A percentile compares a stretch with the other conserved stretches of the same genome.
phyloP scores from a whole-genome alignment of 768 basidiomycete genomes.

The Pilatotrama ljubarskyi region DNA sequence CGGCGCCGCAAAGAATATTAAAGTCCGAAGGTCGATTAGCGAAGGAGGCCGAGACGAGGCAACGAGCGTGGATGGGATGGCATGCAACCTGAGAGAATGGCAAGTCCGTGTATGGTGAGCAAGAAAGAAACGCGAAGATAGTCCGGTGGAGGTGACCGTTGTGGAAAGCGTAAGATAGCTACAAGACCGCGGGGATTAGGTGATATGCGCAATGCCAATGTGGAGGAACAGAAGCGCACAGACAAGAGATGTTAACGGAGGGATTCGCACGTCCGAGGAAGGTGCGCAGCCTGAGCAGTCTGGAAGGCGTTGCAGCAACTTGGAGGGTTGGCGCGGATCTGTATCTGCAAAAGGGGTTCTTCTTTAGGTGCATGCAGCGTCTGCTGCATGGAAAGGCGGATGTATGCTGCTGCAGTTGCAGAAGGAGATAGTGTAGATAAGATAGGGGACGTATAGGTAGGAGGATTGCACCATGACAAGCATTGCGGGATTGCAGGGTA shows the following conservation, averaged over 20 bases:
- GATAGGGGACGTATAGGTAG: not conserved
- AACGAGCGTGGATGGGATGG: not conserved
- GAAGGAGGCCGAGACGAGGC: not conserved
- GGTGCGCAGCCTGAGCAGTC: not conserved
- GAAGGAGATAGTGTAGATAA: slow-evolving; percentile 6
- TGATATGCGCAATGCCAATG: too few species aligned
- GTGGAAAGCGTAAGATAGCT: too few species aligned
- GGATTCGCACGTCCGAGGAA: not conserved
- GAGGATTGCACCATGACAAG: slow-evolving; percentile 17
- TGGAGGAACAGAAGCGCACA: not conserved
- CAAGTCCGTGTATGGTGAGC: not conserved
- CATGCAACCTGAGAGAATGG: not conserved
- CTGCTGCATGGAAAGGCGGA: not conserved
- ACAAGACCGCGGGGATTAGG: not conserved
- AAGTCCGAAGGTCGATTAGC: slow-evolving; percentile 10
- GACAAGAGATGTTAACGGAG: not conserved
- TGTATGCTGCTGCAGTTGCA: not conserved
- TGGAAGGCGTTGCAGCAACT: not conserved
- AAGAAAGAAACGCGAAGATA: slow-evolving; percentile 6
- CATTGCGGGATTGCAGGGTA: slow-evolving; percentile 23
- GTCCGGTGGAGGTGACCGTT: not conserved
- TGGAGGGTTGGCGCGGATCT: not conserved
- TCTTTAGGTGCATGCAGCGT: not conserved
- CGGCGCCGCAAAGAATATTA: not conserved
- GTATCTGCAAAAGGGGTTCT: slow-evolving; percentile 1